Evolutionary conservation across 2,329 filamentous ascomycete genomes (phyloP), one percentile per base, ranked within the genome.

Genomic region (Calycina marina): DNA sequence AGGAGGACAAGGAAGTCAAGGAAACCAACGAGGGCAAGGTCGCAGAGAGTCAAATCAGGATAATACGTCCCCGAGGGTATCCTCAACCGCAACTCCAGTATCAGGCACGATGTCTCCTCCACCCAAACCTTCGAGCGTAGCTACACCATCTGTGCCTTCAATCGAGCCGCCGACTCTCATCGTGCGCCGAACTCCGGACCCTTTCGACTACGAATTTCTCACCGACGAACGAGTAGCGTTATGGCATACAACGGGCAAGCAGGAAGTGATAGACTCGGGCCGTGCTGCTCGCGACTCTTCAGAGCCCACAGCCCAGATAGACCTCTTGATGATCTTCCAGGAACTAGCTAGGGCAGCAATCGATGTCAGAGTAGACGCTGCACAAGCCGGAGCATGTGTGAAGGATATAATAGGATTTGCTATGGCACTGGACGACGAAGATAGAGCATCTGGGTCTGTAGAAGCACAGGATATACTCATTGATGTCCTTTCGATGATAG

Each of bases 341-440:
- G 90, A 98, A 53, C 69, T 94, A 22, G 69, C 90, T 20, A 74
- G 77, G 39, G 74, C 82, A 18, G 75, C 77, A 12, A 58, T 92
- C 9, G 76, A 84, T 48, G 68, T 65, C 25, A 69, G 75, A 30
- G 56, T 94, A 28, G 63, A 69, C 24, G 63, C 82, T 2, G 52
- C 56, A 4, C 78, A 86, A 46, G 76, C 81, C 29, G 88, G 86
- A 15, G 60, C 57, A 13, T 69, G 75, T 35, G 67, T 93, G 36
- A 79, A 76, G 48, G 73, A 85, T 38, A 79, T 93, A 15, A 59
- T 92, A 18, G 69, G 67, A 12, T 60, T 68, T 35, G 62, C 70
- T 39, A 55, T 59, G 36, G 57, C 61, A 2, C 38, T 47, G 18
- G n/a, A n/a, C n/a, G n/a, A n/a, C 20, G 62, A 66, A 32, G 60